phyloP scores from a whole-genome alignment of 2,329 filamentous ascomycete genomes.

The Alternaria novae-zelandiae region DNA sequence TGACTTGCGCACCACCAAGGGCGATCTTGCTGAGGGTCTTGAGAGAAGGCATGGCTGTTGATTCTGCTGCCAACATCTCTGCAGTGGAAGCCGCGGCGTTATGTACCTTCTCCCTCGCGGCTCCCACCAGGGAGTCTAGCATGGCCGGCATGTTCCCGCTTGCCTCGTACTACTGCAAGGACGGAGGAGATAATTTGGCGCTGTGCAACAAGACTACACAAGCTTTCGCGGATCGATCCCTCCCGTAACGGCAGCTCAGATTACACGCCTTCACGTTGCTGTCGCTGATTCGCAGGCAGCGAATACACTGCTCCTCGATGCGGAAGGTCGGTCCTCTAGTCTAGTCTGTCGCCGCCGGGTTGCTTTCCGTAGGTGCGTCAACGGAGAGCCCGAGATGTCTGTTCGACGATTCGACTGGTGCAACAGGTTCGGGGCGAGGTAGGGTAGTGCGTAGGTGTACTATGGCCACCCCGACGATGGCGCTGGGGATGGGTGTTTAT shows the following conservation, averaged over 20 bases:
- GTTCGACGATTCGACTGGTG: slow-evolving; percentile 16
- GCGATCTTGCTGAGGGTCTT: slow-evolving; percentile 47
- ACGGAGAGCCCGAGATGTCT: slow-evolving; percentile 6
- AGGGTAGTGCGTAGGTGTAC: not conserved
- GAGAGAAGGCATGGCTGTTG: slow-evolving; percentile 43
- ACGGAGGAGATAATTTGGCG: slow-evolving; percentile 1
- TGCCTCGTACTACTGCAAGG: slow-evolving; percentile 9
- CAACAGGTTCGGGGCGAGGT: not conserved
- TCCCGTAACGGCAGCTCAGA: slow-evolving; percentile 30
- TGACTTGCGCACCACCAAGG: slow-evolving; percentile 42
- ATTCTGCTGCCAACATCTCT: slow-evolving; percentile 26
- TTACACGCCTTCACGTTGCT: slow-evolving; percentile 25
- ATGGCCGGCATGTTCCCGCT: slow-evolving; percentile 29
- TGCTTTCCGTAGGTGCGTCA: not conserved
- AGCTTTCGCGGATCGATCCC: slow-evolving; percentile 39
- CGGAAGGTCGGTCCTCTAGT: slow-evolving; percentile 28
- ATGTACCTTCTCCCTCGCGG: slow-evolving; percentile 32
- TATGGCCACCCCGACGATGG: slow-evolving; percentile 4
- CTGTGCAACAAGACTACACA: slow-evolving; percentile 21
- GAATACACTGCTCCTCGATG: slow-evolving; percentile 16
- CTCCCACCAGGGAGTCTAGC: slow-evolving; percentile 28
- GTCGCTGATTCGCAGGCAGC: slow-evolving; percentile 26
- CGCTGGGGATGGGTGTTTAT: slow-evolving; percentile 6
- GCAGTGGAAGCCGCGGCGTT: slow-evolving; percentile 26
- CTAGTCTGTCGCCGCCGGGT: slow-evolving; percentile 9